A percentile compares a stretch with the other conserved stretches of the same genome.
phyloP scores from a whole-genome alignment of 2,329 filamentous ascomycete species.

The Penicillium griseofulvum region DNA sequence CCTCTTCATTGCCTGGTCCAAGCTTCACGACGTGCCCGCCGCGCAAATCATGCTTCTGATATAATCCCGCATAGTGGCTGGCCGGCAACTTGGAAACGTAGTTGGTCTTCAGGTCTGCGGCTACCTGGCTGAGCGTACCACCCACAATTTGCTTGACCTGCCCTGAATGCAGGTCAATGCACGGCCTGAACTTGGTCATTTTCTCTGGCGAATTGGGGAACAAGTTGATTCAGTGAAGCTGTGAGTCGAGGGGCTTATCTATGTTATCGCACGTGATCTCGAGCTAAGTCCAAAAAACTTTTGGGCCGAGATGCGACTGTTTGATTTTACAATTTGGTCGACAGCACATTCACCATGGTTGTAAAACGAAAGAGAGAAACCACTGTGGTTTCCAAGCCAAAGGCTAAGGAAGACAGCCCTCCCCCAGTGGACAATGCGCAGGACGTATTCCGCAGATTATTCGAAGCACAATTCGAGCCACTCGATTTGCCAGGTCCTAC shows the following conservation, averaged over 20 bases:
- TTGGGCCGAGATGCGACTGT: slow-evolving; percentile 5
- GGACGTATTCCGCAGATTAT: slow-evolving; percentile 76
- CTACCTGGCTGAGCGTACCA: slow-evolving; percentile 74
- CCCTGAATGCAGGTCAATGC: slow-evolving; percentile 96
- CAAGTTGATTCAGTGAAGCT: slow-evolving; percentile 1
- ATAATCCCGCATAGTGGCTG: slow-evolving; percentile 75
- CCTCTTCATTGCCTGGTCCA: slow-evolving; percentile 78
- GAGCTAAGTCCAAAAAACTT: slow-evolving; percentile 20
- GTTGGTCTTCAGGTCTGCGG: slow-evolving; percentile 76
- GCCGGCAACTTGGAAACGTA: slow-evolving; percentile 83
- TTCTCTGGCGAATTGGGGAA: slow-evolving; percentile 18
- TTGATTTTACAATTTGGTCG: not conserved
- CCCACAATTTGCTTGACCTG: slow-evolving; percentile 98
- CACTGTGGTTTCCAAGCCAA: slow-evolving; percentile 29
- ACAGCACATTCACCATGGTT: slow-evolving; percentile 31
- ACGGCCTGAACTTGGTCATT: slow-evolving; percentile 94
- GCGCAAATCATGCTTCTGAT: slow-evolving; percentile 68
- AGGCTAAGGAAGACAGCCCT: slow-evolving; percentile 23
- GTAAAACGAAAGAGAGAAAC: slow-evolving; percentile 51
- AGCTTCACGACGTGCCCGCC: slow-evolving; percentile 98
- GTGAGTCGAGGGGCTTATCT: slow-evolving; percentile 15
- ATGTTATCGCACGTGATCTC: slow-evolving; percentile 42
- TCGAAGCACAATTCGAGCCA: slow-evolving; percentile 84
- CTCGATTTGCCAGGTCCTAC: slow-evolving; percentile 45
- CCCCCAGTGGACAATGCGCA: slow-evolving; percentile 48